Base-by-base conservation (phyloP, 805 yeast genomes). In the Nakazawaea ishiwadae region DNA sequence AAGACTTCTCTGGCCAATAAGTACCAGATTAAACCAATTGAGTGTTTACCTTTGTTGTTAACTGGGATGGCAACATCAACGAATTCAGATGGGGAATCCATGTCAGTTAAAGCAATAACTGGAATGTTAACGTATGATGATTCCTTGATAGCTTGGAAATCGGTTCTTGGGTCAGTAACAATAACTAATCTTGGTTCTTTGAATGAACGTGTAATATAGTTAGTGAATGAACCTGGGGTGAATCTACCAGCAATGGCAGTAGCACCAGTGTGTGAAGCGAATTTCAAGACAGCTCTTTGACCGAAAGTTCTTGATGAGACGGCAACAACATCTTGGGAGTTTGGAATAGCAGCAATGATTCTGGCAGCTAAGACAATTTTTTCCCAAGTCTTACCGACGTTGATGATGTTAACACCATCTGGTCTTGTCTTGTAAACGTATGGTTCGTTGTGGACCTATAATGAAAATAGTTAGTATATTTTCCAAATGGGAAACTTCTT, bases 161-260 rank as follows among this genome's bases (percentile, higher is more conserved):
- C 99, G 60, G 98, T 91, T 84, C 98, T 91, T 79, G 99, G 99
- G 79, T 93, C 99, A 65, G 98, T 91, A 67, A 93, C 99, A 63
- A 93, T 79, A 71, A 93, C 89, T 70, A 93, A 84, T 80, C 99
- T 88, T 82, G 99, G 99, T 81, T 93, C 99, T 80, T 91, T 93
- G 96, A 93, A 93, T 62, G 97, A 88, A 78, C 97, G 91, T 75
- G 99, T 93, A 81, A 91, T 93, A 81, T 93, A 93, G 81, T 93
- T 93, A 71, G 99, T 93, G 93, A 93, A 93, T 79, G 85, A 83
- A 87, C 99, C 99, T 77, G 99, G 99, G 64, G 99, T 93, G 86
- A 93, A 93, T 81, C 99, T 89, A 77, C 99, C 99, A 63, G 99
- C 99, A 77, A 93, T 91, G 70, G 99, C 90, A 60, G 98, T 91